Evolutionary conservation across 2,329 filamentous ascomycete species (phyloP).

Genomic region (Diplodia mutila): DNA sequence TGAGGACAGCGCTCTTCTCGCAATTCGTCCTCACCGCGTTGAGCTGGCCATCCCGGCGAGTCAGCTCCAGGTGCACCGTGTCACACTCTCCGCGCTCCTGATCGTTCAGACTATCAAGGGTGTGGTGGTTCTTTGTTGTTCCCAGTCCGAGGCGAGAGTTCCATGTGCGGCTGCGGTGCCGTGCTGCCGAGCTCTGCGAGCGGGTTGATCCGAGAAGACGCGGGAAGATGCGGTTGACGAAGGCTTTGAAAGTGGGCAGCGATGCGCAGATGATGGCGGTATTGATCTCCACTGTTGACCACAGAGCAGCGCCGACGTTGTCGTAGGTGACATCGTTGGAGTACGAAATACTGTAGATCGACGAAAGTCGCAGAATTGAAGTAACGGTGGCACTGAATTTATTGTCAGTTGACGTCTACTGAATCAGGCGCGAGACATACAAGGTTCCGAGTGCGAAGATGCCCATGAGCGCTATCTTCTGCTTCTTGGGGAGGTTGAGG

Average conservation of each 20-base stretch:
- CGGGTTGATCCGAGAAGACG: background rate
- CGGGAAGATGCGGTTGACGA: constrained; percentile 3
- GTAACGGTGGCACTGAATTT: constrained; percentile 36
- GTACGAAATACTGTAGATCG: constrained; percentile 36
- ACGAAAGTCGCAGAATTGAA: constrained; percentile 39
- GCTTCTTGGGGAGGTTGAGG: constrained; percentile 36
- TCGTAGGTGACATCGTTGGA: constrained; percentile 41
- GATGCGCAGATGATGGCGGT: constrained; percentile 38
- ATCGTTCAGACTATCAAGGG: background rate
- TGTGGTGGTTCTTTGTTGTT: constrained; percentile 3
- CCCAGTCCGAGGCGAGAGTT: background rate
- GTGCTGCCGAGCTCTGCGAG: background rate
- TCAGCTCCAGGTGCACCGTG: constrained; percentile 8
- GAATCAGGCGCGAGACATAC: constrained; percentile 27
- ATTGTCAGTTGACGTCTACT: background rate
- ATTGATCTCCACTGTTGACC: constrained; percentile 37
- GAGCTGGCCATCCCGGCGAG: background rate
- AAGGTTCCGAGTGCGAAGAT: constrained; percentile 40
- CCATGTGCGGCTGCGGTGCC: constrained; percentile 12
- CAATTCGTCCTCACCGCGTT: background rate
- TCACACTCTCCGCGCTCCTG: background rate
- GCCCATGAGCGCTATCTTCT: constrained; percentile 38
- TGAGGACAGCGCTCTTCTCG: background rate
- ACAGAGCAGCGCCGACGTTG: constrained; percentile 38
- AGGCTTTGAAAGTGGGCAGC: constrained; percentile 31